Evolutionary conservation across 805 yeast species (phyloP).

Genomic region (Candida adriatica): DNA sequence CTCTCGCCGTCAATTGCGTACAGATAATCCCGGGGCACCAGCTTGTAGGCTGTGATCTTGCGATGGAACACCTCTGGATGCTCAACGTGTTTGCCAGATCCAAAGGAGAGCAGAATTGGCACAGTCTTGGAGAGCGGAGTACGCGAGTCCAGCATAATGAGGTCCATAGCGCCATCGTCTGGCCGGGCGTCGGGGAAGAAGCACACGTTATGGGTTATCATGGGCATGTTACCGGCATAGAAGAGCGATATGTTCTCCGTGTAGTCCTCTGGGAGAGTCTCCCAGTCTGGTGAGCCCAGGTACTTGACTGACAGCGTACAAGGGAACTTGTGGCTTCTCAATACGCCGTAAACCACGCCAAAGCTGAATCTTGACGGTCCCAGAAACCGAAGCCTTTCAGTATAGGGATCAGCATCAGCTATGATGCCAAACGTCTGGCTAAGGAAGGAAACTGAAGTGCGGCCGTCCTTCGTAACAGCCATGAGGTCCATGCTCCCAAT

Average conservation of each 20-base stretch:
- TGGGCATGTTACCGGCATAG: conserved; percentile 92
- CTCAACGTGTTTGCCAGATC: conserved; percentile 73
- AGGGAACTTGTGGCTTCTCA: conserved; percentile 60
- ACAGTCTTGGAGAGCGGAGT: conserved; percentile 52
- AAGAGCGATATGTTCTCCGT: conserved; percentile 59
- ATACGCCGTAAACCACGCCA: conserved; percentile 62
- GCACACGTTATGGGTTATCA: conserved; percentile 69
- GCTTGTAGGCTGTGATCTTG: conserved; percentile 69
- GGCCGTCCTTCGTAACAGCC: conserved; percentile 59
- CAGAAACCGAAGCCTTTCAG: conserved; percentile 83
- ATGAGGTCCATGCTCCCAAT: conserved; percentile 68
- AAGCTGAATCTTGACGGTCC: conserved; percentile 81
- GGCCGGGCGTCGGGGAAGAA: conserved; percentile 94
- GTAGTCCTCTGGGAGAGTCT: conserved; percentile 38
- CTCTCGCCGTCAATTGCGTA: conserved; percentile 85
- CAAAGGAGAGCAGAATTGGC: conserved; percentile 57
- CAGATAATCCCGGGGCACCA: conserved; percentile 51
- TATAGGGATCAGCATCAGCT: conserved; percentile 91
- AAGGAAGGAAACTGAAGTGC: conserved; percentile 63
- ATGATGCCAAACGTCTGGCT: conserved; percentile 88
- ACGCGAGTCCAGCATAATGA: conserved; percentile 63
- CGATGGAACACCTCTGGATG: conserved; percentile 63
- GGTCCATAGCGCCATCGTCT: conserved; percentile 80
- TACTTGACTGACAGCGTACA: conserved; percentile 74
- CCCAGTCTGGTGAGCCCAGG: conserved; percentile 67